Base-by-base conservation (phyloP, 176 grass and related monocot species). In the Poa pratensis region DNA sequence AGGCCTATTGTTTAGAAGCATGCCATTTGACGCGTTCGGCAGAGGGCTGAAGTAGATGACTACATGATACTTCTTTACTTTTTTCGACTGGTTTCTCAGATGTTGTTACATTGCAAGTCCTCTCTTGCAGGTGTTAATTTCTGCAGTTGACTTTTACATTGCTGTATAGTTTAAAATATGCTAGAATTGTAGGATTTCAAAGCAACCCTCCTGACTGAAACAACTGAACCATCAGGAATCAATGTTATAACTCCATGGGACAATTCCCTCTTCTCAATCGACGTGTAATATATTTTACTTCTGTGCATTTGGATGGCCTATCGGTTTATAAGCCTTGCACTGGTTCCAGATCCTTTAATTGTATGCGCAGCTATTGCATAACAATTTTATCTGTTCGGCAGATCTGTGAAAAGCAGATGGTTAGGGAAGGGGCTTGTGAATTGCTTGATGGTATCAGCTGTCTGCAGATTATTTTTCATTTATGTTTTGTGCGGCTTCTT, bases 61-160 rank as follows among this genome's bases (percentile, higher is more conserved):
- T 22, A 64, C 15, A 37, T 70, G 51, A 23, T 23, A 7, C 9
- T 78, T 51, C 12, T 11, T 42, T 23, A 11, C 13, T 30, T 53
- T 46, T 24, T 43, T 65, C 7, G 4, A 8, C 34, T 53, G 28
- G 51, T 22, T 85, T 60, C 4, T 52, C 30, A 72, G 53, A 78
- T 86, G 20, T 49, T 32, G 19, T 67, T 75, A 54, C 54, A 24
- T 70, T 80, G 54, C 20, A 63, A 83, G 26, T 85, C 69, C 59
- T 85, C 19, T 64, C 78, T 66, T 82, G 58, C 26, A 28, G 42
- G 43, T 65, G 26, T 19, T 7, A 63, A 32, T 15, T 63, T 74
- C 9, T 18, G 19, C 23, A 66, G 43, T 40, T 65, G 43, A 39
- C 35, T 42, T 54, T 39, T 68, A 26, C 80, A 45, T 32, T 45